A percentile compares a stretch with the other conserved stretches of the same genome.
These are phyloP conservation scores for Gaultheria prostrata DNA, from an alignment of 148 eudicot genomes.

Conservation along the genomic window DNA sequence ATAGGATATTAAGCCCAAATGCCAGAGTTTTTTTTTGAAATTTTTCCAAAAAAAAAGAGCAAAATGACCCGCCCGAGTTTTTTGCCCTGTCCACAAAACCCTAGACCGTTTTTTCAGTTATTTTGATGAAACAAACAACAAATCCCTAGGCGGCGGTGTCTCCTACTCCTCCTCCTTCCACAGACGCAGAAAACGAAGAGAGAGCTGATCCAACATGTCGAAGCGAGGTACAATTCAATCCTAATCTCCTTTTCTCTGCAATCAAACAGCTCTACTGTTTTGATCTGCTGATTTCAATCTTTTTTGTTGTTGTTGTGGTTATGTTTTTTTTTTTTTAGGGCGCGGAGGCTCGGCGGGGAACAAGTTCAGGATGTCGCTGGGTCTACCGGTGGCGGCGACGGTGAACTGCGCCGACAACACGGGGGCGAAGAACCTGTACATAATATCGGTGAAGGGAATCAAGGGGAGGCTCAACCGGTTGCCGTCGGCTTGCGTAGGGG, in stretches of 20 bases:
- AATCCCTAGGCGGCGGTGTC: not conserved
- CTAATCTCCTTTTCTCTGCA: no score
- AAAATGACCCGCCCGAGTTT: not conserved
- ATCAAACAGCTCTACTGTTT: not conserved
- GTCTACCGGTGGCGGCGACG: conserved; percentile 75
- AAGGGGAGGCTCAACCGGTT: conserved; percentile 51
- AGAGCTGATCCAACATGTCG: not conserved
- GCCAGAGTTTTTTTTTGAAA: no score
- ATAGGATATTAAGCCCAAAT: no score
- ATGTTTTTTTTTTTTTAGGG: conserved; percentile 23
- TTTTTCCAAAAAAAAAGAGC: no score
- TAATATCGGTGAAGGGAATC: conserved; percentile 2
- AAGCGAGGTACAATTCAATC: conserved; percentile 7
- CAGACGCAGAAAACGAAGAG: not conserved
- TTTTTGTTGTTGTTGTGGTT: not conserved
- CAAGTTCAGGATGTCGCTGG: conserved; percentile 80
- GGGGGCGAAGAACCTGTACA: not conserved
- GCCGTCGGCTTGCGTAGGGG: conserved; percentile 36
- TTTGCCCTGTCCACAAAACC: not conserved
- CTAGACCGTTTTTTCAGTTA: not conserved
- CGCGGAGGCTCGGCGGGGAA: conserved; percentile 77
- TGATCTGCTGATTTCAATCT: not conserved
- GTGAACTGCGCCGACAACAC: conserved; percentile 12
- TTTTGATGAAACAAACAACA: not conserved
- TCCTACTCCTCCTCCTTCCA: not conserved